These are phyloP conservation scores for Mycena chlorophos DNA, from an alignment of 768 basidiomycete species.

Conservation along the genomic window DNA sequence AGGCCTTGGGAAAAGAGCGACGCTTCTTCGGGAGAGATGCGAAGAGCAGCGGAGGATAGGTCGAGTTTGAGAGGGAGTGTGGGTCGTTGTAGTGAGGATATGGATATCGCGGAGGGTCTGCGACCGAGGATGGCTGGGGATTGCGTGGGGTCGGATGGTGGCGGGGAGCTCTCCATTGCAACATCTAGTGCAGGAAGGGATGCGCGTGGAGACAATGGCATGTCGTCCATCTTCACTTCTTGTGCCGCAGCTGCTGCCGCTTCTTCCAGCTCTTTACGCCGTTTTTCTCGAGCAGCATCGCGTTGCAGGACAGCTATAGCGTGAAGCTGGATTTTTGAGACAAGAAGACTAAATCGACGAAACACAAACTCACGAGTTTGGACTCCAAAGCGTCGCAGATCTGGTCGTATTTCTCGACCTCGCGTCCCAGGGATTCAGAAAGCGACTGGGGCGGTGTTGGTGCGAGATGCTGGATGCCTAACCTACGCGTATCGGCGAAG, in stretches of 20 bases:
- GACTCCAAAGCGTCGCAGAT: conserved; percentile 77
- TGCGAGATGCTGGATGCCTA: conserved; percentile 59
- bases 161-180: conserved; percentile 25
- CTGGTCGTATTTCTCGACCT: conserved; percentile 79
- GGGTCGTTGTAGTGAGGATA: conserved; percentile 77
- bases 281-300: conserved; percentile 64
- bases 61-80: conserved; percentile 76
- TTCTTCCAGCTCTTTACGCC: conserved; percentile 44
- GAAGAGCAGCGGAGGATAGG: conserved; percentile 67
- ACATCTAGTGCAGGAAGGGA: conserved; percentile 13
- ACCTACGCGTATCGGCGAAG: conserved; percentile 60
- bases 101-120: conserved; percentile 74
- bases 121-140: conserved; percentile 38
- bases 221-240: conserved; percentile 7
- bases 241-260: conserved; percentile 30
- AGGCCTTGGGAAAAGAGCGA: conserved; percentile 59
- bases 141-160: conserved; percentile 37
- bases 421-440: conserved; percentile 64
- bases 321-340: conserved; percentile 49
- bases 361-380: conserved; percentile 39
- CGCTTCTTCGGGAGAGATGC: conserved; percentile 64
- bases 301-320: conserved; percentile 73
- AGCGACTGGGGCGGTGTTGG: conserved; percentile 65
- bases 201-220: background rate
- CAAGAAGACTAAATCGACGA: conserved; percentile 42